Base-by-base conservation (phyloP, 2,329 filamentous ascomycete species). In the Volutella citrinella region DNA sequence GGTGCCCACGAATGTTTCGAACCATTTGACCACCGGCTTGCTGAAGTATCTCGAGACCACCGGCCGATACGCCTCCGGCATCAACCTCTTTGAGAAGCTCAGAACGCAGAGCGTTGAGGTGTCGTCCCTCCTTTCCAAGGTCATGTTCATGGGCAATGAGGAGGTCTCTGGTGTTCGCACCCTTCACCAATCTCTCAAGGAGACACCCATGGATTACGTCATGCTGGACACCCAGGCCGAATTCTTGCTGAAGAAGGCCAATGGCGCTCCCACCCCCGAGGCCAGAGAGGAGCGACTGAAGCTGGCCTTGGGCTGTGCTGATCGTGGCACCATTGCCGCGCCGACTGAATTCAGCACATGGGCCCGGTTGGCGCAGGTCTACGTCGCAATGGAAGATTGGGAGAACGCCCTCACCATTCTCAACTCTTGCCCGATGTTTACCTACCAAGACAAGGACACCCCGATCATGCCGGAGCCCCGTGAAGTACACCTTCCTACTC, bases 351-450 rank as follows among this genome's bases (percentile, higher is more conserved):
- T 98, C 56, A 87, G 87, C 34, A 97, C 93, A 1, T 98, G 93
- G 93, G 91, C 93, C 37, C 77, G 90, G 37, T 66, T 98, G 44
- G 90, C 90, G 4, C 88, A 97, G 58, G 85, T 97, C 19, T 98
- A 98, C 51, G 87, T 97, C 35, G 79, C 84, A 30, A 79, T 95
- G 65, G 93, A 98, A 59, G 87, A 95, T 57, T 98, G 93, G 89
- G 93, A 97, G 56, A 80, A 97, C 49, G 93, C 93, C 1, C 75
- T 98, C 16, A 82, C 95, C 6, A 97, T 93, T 5, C 74, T 98
- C 32, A 98, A 98, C 66, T 98, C 93, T 13, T 98, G 93, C 61
- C 93, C 93, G 8, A 98, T 98, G 93, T 98, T 98, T 63, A 98
- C 93, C 7, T 97, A 98, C 62, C 93, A 97, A 63, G 93, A 98